A percentile compares a stretch with the other conserved stretches of the same genome.
Conservation (phyloP, 805 yeast genomes). For the Saccharomyces kudriavzevii region DNA sequence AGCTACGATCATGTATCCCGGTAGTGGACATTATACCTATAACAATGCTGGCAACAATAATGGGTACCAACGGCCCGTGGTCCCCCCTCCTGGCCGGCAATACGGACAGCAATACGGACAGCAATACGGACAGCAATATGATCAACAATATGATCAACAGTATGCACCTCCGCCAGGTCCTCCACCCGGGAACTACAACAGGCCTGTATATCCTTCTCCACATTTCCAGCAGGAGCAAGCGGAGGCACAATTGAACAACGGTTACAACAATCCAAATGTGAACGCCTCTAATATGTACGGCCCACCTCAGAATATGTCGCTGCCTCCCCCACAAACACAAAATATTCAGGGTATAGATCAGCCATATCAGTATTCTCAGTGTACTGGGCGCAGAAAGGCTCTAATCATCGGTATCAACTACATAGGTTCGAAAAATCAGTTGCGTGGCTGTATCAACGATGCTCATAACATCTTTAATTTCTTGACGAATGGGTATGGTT, state of each 20-base stretch:
- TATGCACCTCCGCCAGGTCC: constrained; percentile 10
- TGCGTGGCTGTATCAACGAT: constrained; percentile 79
- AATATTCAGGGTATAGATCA: constrained; percentile 11
- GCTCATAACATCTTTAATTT: constrained; percentile 45
- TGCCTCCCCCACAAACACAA: constrained; percentile 21
- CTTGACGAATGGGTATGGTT: constrained; percentile 39
- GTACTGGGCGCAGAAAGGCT: constrained; percentile 69
- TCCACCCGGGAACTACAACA: constrained; percentile 7
- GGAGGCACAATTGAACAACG: neutral
- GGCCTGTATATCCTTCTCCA: constrained; percentile 13
- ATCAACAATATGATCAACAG: constrained; percentile 1
- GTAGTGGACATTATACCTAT: constrained; percentile 29
- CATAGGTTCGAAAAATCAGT: constrained; percentile 49
- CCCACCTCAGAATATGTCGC: constrained; percentile 13
- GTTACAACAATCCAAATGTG: neutral
- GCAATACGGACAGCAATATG: neutral
- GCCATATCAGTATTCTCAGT: constrained; percentile 55
- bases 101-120: neutral
- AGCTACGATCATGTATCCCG: constrained; percentile 20
- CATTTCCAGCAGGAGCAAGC: constrained; percentile 9
- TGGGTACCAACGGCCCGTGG: constrained; percentile 13
- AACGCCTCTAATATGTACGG: neutral
- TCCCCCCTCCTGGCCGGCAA: constrained; percentile 12
- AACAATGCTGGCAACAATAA: constrained; percentile 9
- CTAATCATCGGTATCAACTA: constrained; percentile 73